These are phyloP conservation scores for Panaeolus papilionaceus DNA, from an alignment of 768 basidiomycete species.

Conservation along the genomic window DNA sequence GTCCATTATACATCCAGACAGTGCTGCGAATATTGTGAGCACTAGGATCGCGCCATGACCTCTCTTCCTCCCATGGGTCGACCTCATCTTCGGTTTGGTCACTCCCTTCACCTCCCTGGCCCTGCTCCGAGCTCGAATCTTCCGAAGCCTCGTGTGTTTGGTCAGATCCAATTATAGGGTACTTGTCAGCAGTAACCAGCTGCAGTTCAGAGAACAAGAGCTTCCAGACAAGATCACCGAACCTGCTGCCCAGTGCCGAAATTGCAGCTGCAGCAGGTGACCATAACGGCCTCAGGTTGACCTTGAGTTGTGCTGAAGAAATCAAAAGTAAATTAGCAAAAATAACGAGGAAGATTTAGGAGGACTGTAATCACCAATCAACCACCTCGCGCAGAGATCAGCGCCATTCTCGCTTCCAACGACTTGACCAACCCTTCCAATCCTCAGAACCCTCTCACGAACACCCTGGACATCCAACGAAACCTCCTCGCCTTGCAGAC, in stretches of 20 bases:
- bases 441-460: conserved; percentile 82
- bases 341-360: neutral
- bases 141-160: neutral
- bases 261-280: conserved; percentile 78
- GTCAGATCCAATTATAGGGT: neutral
- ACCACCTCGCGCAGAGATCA: conserved; percentile 73
- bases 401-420: conserved; percentile 64
- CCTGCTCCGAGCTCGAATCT: conserved; percentile 14
- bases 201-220: conserved; percentile 70
- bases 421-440: conserved; percentile 71
- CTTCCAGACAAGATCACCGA: conserved; percentile 76
- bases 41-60: conserved; percentile 80
- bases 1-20: conserved; percentile 55
- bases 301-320: conserved; percentile 82
- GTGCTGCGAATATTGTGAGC: conserved; percentile 63
- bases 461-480: conserved; percentile 80
- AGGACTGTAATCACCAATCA: conserved; percentile 58
- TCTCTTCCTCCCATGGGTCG: conserved; percentile 70
- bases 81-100: conserved; percentile 24
- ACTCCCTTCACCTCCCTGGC: conserved; percentile 16
- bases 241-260: conserved; percentile 54
- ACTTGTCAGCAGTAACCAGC: conserved; percentile 30
- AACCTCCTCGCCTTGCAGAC: conserved; percentile 83
- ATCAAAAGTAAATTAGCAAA: neutral
- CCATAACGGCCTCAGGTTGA: conserved; percentile 93